Percentiles rank a stretch among this genome's conserved stretches.
Evolutionary conservation across 768 basidiomycete species (phyloP).

Genomic region (Mycena olivaceomarginata): DNA sequence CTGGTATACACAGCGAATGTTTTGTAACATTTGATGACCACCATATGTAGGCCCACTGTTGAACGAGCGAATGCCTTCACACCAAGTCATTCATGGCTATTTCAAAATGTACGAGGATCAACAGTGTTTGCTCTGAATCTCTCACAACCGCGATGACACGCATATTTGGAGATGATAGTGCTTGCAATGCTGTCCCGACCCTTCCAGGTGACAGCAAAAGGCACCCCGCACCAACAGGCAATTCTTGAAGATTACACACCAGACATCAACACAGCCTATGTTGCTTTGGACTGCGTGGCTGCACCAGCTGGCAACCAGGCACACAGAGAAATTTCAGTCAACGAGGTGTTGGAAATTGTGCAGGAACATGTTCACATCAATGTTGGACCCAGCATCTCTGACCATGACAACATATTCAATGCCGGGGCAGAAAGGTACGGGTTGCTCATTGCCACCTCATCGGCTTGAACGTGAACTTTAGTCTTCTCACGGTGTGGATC

Average conservation of each 20-base stretch:
- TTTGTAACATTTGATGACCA: neutral
- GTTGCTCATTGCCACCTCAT: neutral
- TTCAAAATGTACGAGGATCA: conserved; percentile 59
- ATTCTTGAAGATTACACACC: conserved; percentile 12
- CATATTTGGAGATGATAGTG: conserved; percentile 62
- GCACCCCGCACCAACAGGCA: conserved; percentile 49
- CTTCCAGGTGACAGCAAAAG: conserved; percentile 66
- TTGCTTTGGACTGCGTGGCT: neutral
- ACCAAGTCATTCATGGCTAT: conserved; percentile 64
- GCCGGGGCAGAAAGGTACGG: conserved; percentile 19
- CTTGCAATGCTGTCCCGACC: conserved; percentile 61
- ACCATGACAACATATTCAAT: conserved; percentile 7
- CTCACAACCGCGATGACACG: too few relatives aligned
- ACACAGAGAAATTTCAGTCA: neutral
- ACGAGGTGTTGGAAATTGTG: conserved; percentile 21
- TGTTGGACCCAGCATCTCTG: neutral
- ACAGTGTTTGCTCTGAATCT: neutral
- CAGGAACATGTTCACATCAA: conserved; percentile 1
- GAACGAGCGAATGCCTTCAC: conserved; percentile 63
- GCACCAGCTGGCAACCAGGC: neutral
- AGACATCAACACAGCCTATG: conserved; percentile 2
- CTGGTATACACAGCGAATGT: conserved; percentile 42
- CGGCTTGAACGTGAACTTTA: neutral
- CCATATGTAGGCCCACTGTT: conserved; percentile 58
- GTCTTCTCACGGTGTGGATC: conserved; percentile 21